These are phyloP conservation scores for Penicillium desertorum DNA, from an alignment of 495 filamentous ascomycete species.

Conservation along the genomic window DNA sequence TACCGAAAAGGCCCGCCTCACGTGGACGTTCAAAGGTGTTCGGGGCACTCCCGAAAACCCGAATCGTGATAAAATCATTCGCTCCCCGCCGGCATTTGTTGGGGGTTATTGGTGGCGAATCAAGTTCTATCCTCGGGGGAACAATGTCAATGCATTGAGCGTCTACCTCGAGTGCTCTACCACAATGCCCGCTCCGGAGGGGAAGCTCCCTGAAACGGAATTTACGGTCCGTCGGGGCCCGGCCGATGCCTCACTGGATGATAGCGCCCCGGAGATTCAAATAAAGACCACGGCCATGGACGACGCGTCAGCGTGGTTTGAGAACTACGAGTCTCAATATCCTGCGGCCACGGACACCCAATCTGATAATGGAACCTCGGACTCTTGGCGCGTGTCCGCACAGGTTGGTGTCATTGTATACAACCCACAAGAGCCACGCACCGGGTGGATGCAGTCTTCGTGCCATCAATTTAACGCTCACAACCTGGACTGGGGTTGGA, in stretches of 20 bases:
- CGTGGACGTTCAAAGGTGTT: slow-evolving; percentile 60
- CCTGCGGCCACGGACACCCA: slow-evolving; percentile 16
- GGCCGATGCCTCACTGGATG: slow-evolving; percentile 32
- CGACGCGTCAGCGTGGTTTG: slow-evolving; percentile 33
- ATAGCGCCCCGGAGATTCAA: slow-evolving; percentile 31
- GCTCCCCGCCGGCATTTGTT: slow-evolving; percentile 56
- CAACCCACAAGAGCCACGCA: slow-evolving; percentile 65
- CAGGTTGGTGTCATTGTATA: slow-evolving; percentile 65
- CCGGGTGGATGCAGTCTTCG: slow-evolving; percentile 55
- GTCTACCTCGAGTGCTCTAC: slow-evolving; percentile 63
- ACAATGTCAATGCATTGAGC: slow-evolving; percentile 60
- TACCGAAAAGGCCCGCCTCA: slow-evolving; percentile 52
- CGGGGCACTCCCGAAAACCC: slow-evolving; percentile 62
- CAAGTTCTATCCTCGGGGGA: slow-evolving; percentile 67
- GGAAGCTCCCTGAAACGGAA: slow-evolving; percentile 39
- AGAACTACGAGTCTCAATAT: slow-evolving; percentile 38
- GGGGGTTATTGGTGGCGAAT: slow-evolving; percentile 68
- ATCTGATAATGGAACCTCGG: slow-evolving; percentile 12
- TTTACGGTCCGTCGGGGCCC: slow-evolving; percentile 40
- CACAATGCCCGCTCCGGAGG: slow-evolving; percentile 42
- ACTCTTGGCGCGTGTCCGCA: slow-evolving; percentile 54
- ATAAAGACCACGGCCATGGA: slow-evolving; percentile 31
- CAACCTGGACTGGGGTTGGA: slow-evolving; percentile 67
- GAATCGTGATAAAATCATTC: slow-evolving; percentile 59
- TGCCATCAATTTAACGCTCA: slow-evolving; percentile 59